Conservation (phyloP, 805 yeast species). For the Candida dajiaensis region DNA sequence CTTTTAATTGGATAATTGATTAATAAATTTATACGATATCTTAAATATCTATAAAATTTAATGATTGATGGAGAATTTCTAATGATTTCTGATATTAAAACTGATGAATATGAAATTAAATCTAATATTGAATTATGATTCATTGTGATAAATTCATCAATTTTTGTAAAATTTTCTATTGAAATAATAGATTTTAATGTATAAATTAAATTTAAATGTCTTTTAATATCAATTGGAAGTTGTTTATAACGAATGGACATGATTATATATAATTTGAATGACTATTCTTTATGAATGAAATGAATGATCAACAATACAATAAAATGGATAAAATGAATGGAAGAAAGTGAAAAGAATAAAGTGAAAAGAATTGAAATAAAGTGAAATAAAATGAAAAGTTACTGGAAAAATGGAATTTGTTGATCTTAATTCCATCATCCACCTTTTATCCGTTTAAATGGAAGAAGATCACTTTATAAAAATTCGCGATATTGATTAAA, state of each 20-base stretch:
- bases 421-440: too few relatives aligned
- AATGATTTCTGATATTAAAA: constrained; percentile 8
- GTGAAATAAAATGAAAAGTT: too few relatives aligned
- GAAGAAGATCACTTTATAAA: too few relatives aligned
- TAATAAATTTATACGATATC: not conserved
- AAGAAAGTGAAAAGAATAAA: too few relatives aligned
- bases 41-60: not conserved
- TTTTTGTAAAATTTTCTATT: constrained; percentile 2
- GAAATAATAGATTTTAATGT: not conserved
- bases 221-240: not conserved
- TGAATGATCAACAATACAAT: too few relatives aligned
- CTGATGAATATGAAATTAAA: constrained; percentile 8
- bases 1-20: not conserved
- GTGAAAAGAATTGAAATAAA: not conserved
- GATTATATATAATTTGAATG: too few relatives aligned
- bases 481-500: too few relatives aligned
- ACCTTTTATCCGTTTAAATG: too few relatives aligned
- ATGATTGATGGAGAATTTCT: constrained; percentile 10
- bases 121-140: constrained; percentile 11
- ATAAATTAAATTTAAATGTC: not conserved
- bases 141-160: constrained; percentile 2
- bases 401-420: too few relatives aligned
- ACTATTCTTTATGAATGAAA: too few relatives aligned
- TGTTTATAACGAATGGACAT: not conserved
- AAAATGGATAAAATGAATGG: too few relatives aligned